Conservation (phyloP, 176 grass and related monocot species). For the Juncus effusus region DNA sequence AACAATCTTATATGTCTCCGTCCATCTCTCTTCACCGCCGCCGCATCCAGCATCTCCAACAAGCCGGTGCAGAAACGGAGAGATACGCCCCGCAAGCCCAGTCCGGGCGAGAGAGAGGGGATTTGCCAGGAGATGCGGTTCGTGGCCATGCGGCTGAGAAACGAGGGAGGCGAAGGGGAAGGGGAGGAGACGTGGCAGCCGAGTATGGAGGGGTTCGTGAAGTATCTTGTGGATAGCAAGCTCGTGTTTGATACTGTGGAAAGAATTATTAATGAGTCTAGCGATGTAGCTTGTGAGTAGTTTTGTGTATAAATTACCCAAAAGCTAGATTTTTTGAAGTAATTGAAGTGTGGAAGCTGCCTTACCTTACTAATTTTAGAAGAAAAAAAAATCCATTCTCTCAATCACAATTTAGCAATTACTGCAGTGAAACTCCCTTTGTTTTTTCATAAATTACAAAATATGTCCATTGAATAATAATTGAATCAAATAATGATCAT, state of each 20-base stretch:
- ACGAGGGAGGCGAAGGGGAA: constrained; percentile 8
- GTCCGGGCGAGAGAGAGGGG: constrained; percentile 66
- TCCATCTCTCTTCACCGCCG: constrained; percentile 27
- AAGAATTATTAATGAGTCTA: constrained; percentile 68
- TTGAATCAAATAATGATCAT: too few relatives aligned
- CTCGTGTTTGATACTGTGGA: constrained; percentile 89
- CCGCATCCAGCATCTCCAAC: constrained; percentile 20
- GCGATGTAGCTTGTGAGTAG: constrained; percentile 75
- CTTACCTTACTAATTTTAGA: constrained; percentile 2
- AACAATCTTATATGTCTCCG: constrained; percentile 8
- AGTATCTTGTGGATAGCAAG: constrained; percentile 82
- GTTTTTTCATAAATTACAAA: too few relatives aligned
- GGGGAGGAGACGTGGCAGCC: constrained; percentile 51
- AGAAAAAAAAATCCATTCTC: not conserved
- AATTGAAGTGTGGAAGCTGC: not conserved
- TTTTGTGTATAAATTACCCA: too few relatives aligned
- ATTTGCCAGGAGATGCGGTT: constrained; percentile 94
- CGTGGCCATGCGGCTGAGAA: constrained; percentile 84
- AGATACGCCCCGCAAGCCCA: constrained; percentile 42
- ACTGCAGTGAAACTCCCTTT: not conserved
- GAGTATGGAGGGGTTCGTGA: constrained; percentile 65
- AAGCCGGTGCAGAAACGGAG: constrained; percentile 28
- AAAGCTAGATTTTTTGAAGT: too few relatives aligned
- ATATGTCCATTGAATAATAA: too few relatives aligned
- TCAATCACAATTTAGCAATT: not conserved